phyloP scores from a whole-genome alignment of 768 basidiomycete genomes.

The Trametes meyenii region DNA sequence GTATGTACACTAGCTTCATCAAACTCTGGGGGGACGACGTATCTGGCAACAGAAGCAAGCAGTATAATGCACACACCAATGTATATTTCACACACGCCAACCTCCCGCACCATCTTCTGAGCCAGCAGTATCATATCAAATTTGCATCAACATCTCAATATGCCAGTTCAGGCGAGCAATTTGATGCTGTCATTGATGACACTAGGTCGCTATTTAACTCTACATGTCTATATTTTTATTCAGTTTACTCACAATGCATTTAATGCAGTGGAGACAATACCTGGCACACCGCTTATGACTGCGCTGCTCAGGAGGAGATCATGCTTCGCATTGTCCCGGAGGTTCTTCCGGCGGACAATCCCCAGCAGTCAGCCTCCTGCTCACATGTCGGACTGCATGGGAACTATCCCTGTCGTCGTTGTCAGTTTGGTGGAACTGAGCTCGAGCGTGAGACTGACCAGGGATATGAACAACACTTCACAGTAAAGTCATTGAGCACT shows the following conservation, averaged over 20 bases:
- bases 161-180: constrained; percentile 27
- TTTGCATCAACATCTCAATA: constrained; percentile 30
- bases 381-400: constrained; percentile 18
- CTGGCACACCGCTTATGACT: constrained; percentile 8
- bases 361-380: constrained; percentile 21
- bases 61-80: constrained; percentile 33
- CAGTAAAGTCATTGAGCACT: not conserved
- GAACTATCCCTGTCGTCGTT: constrained; percentile 21
- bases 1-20: constrained; percentile 25
- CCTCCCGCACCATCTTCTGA: constrained; percentile 22
- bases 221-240: no score
- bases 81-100: constrained; percentile 28
- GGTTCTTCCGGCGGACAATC: constrained; percentile 24
- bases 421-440: constrained; percentile 8
- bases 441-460: constrained; percentile 5
- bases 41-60: constrained; percentile 33
- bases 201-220: no score
- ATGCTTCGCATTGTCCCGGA: not conserved
- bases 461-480: not conserved
- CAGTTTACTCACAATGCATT: no score
- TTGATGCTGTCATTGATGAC: no score
- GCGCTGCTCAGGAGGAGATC: not conserved
- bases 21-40: constrained; percentile 32
- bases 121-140: constrained; percentile 25
- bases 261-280: constrained; percentile 1